A percentile compares a stretch with the other conserved stretches of the same genome.
Evolutionary conservation across 495 filamentous ascomycete species (phyloP).

Genomic region (Aspergillus campestris): DNA sequence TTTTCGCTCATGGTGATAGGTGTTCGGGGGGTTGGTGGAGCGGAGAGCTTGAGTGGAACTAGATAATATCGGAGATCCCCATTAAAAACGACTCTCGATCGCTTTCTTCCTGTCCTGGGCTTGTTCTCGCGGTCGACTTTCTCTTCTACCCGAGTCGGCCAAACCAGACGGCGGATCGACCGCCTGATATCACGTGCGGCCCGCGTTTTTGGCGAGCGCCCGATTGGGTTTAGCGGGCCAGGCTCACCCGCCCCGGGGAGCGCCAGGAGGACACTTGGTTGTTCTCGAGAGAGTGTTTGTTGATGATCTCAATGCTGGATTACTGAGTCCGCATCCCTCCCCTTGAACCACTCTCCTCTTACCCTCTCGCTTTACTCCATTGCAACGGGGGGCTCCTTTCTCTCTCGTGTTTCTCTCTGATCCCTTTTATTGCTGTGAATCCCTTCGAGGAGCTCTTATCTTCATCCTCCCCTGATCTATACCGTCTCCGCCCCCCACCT

Average conservation of each 20-base stretch:
- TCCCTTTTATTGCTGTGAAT: not conserved
- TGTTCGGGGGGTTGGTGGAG: not conserved
- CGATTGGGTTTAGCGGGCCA: constrained; percentile 24
- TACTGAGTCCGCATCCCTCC: constrained; percentile 3
- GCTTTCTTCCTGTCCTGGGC: not conserved
- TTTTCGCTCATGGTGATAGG: constrained; percentile 62
- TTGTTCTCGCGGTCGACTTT: no score
- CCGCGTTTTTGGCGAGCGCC: constrained; percentile 31
- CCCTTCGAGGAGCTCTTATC: constrained; percentile 5
- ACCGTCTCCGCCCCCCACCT: constrained; percentile 9
- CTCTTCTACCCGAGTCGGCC: no score
- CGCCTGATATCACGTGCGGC: constrained; percentile 37
- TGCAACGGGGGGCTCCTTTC: constrained; percentile 15
- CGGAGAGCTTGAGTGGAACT: not conserved
- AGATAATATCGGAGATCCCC: not conserved
- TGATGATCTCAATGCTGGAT: no score
- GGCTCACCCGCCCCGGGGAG: constrained; percentile 19
- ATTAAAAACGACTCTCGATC: not conserved
- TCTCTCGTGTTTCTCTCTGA: constrained; percentile 5
- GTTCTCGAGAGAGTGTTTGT: constrained; percentile 1
- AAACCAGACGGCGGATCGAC: not conserved
- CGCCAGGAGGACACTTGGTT: constrained; percentile 44
- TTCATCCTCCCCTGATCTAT: constrained; percentile 9
- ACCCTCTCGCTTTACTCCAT: constrained; percentile 12
- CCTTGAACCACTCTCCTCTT: constrained; percentile 10